A percentile compares a stretch with the other conserved stretches of the same genome.
phyloP scores from a whole-genome alignment of 1,139 yeast genomes.

The Candida freyschussii region DNA sequence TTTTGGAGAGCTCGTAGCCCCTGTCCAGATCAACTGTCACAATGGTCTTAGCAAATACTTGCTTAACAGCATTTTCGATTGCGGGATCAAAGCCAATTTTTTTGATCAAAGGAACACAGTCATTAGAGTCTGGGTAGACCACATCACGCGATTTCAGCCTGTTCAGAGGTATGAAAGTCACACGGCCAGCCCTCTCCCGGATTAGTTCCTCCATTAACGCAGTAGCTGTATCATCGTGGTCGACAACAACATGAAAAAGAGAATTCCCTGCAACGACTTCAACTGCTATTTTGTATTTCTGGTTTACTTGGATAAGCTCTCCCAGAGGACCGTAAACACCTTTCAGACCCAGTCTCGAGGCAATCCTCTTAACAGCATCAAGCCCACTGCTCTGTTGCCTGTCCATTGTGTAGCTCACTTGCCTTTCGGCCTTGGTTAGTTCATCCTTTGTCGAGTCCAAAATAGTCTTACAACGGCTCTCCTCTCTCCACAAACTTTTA shows the following conservation, averaged over 20 bases:
- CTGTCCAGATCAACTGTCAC: constrained; percentile 67
- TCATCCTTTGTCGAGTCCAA: constrained; percentile 53
- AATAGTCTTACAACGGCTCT: constrained; percentile 55
- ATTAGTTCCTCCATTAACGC: constrained; percentile 69
- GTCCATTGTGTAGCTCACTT: constrained; percentile 69
- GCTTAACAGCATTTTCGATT: constrained; percentile 62
- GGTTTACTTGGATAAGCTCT: constrained; percentile 74
- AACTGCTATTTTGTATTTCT: constrained; percentile 78
- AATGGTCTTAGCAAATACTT: constrained; percentile 76
- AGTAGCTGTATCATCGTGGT: constrained; percentile 80
- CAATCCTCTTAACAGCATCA: constrained; percentile 57
- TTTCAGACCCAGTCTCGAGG: constrained; percentile 48
- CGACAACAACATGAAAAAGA: constrained; percentile 85
- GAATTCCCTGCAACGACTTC: constrained; percentile 89
- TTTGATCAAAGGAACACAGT: constrained; percentile 64
- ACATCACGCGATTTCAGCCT: constrained; percentile 43
- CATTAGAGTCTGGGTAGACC: constrained; percentile 51
- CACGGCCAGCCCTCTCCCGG: constrained; percentile 73
- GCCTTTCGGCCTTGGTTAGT: constrained; percentile 51
- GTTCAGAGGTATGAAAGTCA: constrained; percentile 86
- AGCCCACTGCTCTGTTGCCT: constrained; percentile 66
- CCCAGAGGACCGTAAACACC: constrained; percentile 84
- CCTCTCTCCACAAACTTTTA: constrained; percentile 76
- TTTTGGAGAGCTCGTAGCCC: constrained; percentile 66
- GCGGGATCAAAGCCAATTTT: constrained; percentile 58